These are phyloP conservation scores for Verticillium zaregamsianum DNA, from an alignment of 2,329 filamentous ascomycete species.

Conservation along the genomic window DNA sequence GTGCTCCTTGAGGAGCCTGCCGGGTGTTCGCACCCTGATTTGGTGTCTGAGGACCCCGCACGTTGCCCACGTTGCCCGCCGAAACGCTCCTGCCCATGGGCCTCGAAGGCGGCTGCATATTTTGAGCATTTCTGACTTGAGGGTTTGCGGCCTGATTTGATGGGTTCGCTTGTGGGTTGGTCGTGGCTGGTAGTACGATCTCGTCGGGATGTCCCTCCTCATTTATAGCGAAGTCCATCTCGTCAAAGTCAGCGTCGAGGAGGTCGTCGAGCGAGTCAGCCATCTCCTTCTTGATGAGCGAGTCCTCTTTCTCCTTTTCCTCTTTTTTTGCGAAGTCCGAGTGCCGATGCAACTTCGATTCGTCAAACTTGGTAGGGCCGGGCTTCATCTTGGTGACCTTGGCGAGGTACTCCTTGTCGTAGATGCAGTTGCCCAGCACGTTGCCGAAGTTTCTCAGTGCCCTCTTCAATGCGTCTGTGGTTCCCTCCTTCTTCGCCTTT, in stretches of 20 bases:
- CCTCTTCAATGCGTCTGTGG: constrained; percentile 89
- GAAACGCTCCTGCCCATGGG: constrained; percentile 24
- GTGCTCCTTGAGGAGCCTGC: constrained; percentile 13
- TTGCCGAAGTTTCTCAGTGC: constrained; percentile 91
- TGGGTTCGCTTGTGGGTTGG: constrained; percentile 19
- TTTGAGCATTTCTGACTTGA: constrained; percentile 10
- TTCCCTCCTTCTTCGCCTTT: constrained; percentile 97
- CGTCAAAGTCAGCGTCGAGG: constrained; percentile 61
- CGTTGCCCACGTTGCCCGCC: constrained; percentile 21
- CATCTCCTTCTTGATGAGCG: constrained; percentile 7
- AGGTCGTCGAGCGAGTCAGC: constrained; percentile 14
- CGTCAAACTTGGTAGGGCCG: constrained; percentile 71
- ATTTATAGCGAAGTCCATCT: constrained; percentile 68
- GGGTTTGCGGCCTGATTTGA: not conserved
- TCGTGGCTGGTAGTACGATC: constrained; percentile 44
- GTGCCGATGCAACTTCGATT: constrained; percentile 77
- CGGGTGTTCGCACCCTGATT: constrained; percentile 22
- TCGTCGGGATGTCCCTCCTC: constrained; percentile 74
- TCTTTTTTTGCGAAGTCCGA: constrained; percentile 67
- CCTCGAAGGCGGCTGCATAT: constrained; percentile 34
- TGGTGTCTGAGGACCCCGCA: constrained; percentile 29
- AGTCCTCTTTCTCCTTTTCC: constrained; percentile 23
- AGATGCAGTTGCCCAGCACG: constrained; percentile 95
- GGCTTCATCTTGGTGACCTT: constrained; percentile 90
- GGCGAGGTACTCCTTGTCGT: constrained; percentile 89